Base-by-base conservation (phyloP, 345 rosid genomes). In the Salix caprea region DNA sequence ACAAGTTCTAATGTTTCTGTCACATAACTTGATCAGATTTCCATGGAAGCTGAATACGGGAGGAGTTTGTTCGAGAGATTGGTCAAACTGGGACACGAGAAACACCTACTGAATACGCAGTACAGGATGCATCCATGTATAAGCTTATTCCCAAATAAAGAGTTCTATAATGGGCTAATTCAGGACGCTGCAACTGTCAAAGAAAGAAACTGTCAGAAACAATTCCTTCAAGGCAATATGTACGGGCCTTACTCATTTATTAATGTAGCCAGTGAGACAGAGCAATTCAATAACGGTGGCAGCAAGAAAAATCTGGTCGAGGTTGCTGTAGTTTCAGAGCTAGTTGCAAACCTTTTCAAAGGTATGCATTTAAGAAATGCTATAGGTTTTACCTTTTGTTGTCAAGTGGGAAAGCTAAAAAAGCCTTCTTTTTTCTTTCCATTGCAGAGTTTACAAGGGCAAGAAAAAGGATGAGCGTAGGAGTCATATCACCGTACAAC, bases 211-310 rank as follows among this genome's bases (percentile, higher is more conserved):
- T 71, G 72, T 15, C 42, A 58, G 21, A 78, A 36, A 74, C 65
- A 6, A 3, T 78, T 71, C 9, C 85, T 89, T 71, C 82, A 68
- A 2, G 88, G 82, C 44, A 68, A 56, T 28, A 87, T 87, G 84
- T 89, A 76, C 69, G 84, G 85, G 3, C 69, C 91, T 2, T 85
- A 83, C 83, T 87, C 91, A 14, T 89, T 89, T 64, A 87, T 89
- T 40, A 89, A 89, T 71, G 5, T 89, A 44, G 10, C 83, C 0
- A 0, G 37, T 71, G 85, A 85, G 69, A 68, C 65, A 75, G 90
- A 89, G 28, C 67, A 79, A n/a, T 42, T 40, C n/a, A 78, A 82
- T 56, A 54, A 78, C 74, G 84, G 84, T 1, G 48, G 30, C 39
- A 83, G 89, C 65, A 21, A 0, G 21, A 85, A 68, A 77, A 88